Percentiles rank a stretch among this genome's conserved stretches.
Evolutionary conservation across 2,329 filamentous ascomycete genomes (phyloP).

Genomic region (Sclerotinia subarctica): DNA sequence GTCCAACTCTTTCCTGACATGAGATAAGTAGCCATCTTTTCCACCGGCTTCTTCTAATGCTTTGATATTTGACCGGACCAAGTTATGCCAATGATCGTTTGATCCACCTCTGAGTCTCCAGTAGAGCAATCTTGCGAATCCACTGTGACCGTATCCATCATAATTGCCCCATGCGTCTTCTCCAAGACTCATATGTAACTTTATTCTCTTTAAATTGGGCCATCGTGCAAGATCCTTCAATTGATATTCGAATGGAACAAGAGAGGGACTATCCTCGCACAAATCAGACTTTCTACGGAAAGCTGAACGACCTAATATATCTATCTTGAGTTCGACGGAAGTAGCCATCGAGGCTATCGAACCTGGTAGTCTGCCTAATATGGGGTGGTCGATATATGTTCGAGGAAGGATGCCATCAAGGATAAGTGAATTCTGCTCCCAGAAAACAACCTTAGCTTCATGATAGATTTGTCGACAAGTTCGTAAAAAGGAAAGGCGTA

Average conservation of each 20-base stretch:
- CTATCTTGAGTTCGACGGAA: constrained; percentile 17
- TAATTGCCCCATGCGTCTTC: constrained; percentile 18
- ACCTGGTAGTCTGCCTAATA: constrained; percentile 12
- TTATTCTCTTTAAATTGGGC: constrained; percentile 19
- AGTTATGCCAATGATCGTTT: constrained; percentile 17
- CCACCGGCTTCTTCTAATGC: constrained; percentile 10
- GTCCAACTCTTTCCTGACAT: constrained; percentile 18
- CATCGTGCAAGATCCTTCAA: constrained; percentile 16
- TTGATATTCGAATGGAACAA: constrained; percentile 20
- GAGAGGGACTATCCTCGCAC: constrained; percentile 1
- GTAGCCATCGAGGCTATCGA: constrained; percentile 13
- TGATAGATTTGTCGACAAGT: constrained; percentile 20
- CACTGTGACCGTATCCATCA: constrained; percentile 18
- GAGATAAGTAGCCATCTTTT: constrained; percentile 14
- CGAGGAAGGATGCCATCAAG: constrained; percentile 17
- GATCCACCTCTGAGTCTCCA: constrained; percentile 11
- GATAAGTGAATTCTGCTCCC: constrained; percentile 18
- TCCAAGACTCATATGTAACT: constrained; percentile 18
- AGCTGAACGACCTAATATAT: constrained; percentile 14
- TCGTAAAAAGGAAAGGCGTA: constrained; percentile 19
- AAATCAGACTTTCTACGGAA: constrained; percentile 13
- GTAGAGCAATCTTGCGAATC: constrained; percentile 19
- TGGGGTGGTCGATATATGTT: constrained; percentile 8
- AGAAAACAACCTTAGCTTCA: constrained; percentile 17
- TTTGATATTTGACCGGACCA: constrained; percentile 13